A percentile compares a stretch with the other conserved stretches of the same genome.
Evolutionary conservation across 805 yeast genomes (phyloP).

Genomic region (Spathaspora girioi): DNA sequence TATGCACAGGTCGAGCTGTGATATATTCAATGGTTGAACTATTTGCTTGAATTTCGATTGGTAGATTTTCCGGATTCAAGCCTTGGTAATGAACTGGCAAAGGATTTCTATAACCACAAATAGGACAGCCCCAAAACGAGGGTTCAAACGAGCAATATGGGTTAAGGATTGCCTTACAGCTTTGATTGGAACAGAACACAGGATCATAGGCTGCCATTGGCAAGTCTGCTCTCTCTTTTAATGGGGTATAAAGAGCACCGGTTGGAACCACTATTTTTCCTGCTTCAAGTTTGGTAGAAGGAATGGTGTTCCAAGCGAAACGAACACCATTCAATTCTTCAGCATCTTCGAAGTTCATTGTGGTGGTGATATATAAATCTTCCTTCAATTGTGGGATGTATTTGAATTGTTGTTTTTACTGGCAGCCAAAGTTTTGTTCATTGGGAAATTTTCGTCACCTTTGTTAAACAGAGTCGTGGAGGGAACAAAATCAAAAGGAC

Average conservation of each 20-base stretch:
- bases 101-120: conserved; percentile 74
- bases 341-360: conserved; percentile 40
- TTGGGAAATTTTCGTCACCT: background rate
- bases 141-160: conserved; percentile 83
- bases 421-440: background rate
- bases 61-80: conserved; percentile 71
- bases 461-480: background rate
- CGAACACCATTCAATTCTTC: conserved; percentile 45
- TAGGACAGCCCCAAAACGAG: conserved; percentile 82
- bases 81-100: conserved; percentile 80
- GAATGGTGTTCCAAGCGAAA: conserved; percentile 65
- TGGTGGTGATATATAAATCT: background rate
- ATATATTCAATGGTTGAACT: conserved; percentile 83
- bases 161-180: conserved; percentile 82
- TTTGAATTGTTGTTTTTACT: background rate
- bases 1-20: conserved; percentile 71
- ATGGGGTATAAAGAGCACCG: conserved; percentile 93
- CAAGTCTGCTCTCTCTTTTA: conserved; percentile 71
- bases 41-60: conserved; percentile 68
- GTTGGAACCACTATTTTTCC: conserved; percentile 90
- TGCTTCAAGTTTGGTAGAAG: conserved; percentile 85
- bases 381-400: background rate
- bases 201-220: conserved; percentile 48
- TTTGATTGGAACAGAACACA: conserved; percentile 53
- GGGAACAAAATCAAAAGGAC: background rate